A percentile compares a stretch with the other conserved stretches of the same genome.
Evolutionary conservation across 192 early-diverging fungal genomes (phyloP).

Genomic region (Kappamyces sp.): DNA sequence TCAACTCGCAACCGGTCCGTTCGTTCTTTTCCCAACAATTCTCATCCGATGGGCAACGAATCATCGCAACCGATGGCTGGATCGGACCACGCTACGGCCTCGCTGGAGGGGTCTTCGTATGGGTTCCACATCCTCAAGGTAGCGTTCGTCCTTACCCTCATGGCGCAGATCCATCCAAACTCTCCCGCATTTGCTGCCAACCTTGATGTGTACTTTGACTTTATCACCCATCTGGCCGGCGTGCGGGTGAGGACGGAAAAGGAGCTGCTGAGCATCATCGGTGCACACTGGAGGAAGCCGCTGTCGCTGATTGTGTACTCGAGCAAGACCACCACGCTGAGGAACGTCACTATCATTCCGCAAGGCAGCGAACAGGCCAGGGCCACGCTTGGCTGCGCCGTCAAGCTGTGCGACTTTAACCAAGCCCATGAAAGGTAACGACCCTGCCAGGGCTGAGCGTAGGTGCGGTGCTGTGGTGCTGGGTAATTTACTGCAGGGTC

Average conservation of each 20-base stretch:
- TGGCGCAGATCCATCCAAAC: constrained; percentile 50
- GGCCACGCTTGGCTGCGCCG: neutral
- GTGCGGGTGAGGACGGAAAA: constrained; percentile 11
- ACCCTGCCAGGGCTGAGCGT: constrained; percentile 19
- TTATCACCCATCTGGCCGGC: constrained; percentile 58
- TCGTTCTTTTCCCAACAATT: no score
- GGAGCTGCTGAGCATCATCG: constrained; percentile 23
- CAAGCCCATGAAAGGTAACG: constrained; percentile 3
- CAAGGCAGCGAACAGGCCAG: neutral
- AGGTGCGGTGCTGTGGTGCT: constrained; percentile 15
- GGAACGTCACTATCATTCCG: constrained; percentile 28
- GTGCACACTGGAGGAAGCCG: constrained; percentile 35
- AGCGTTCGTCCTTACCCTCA: constrained; percentile 1
- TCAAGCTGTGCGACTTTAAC: constrained; percentile 3
- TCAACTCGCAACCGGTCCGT: no score
- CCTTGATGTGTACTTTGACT: constrained; percentile 71
- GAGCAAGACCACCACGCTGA: constrained; percentile 48
- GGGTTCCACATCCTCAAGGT: constrained; percentile 68
- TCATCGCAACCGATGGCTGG: neutral
- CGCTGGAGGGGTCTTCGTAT: constrained; percentile 13
- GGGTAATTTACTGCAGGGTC: constrained; percentile 16
- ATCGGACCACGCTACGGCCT: neutral
- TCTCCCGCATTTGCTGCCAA: constrained; percentile 63
- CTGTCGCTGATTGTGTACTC: constrained; percentile 51
- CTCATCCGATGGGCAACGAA: no score